These are phyloP conservation scores for Ceratocystiopsis brevicomis DNA, from an alignment of 2,329 filamentous ascomycete genomes.

Conservation along the genomic window DNA sequence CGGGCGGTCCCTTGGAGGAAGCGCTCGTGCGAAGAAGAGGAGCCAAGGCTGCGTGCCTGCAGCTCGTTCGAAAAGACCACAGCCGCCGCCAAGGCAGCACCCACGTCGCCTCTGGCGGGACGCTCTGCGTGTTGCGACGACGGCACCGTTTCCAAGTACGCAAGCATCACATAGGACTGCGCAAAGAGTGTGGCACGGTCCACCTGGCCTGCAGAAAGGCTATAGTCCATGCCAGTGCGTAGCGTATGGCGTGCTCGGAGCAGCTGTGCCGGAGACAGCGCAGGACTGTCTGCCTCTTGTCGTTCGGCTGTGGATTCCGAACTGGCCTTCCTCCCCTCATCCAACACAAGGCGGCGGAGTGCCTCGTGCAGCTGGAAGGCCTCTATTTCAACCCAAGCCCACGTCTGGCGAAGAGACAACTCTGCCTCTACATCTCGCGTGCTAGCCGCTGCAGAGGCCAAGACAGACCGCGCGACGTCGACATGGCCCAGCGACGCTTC, in stretches of 20 bases:
- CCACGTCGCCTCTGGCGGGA: constrained; percentile 27
- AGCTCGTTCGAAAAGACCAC: constrained; percentile 25
- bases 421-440: constrained; percentile 11
- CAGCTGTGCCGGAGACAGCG: constrained; percentile 19
- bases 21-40: constrained; percentile 32
- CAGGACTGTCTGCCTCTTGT: no score
- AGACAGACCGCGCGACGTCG: constrained; percentile 42
- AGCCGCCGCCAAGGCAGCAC: constrained; percentile 25
- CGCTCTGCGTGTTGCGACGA: no score
- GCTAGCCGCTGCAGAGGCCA: constrained; percentile 33
- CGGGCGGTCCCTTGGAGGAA: constrained; percentile 45
- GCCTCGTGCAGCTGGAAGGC: constrained; percentile 17
- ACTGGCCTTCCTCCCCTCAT: no score
- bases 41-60: constrained; percentile 16
- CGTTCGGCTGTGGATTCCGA: no score
- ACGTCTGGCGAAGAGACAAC: constrained; percentile 34
- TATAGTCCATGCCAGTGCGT: constrained; percentile 32
- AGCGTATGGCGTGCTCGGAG: constrained; percentile 38
- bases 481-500: constrained; percentile 41
- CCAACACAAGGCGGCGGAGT: constrained; percentile 19
- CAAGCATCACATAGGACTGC: constrained; percentile 44
- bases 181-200: constrained; percentile 34
- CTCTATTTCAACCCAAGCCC: constrained; percentile 49
- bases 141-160: constrained; percentile 37
- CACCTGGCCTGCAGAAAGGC: constrained; percentile 29